Percentiles rank a stretch among this genome's conserved stretches.
These are phyloP conservation scores for Thermochaetoides dissita DNA, from an alignment of 2,329 filamentous ascomycete species.

Conservation along the genomic window DNA sequence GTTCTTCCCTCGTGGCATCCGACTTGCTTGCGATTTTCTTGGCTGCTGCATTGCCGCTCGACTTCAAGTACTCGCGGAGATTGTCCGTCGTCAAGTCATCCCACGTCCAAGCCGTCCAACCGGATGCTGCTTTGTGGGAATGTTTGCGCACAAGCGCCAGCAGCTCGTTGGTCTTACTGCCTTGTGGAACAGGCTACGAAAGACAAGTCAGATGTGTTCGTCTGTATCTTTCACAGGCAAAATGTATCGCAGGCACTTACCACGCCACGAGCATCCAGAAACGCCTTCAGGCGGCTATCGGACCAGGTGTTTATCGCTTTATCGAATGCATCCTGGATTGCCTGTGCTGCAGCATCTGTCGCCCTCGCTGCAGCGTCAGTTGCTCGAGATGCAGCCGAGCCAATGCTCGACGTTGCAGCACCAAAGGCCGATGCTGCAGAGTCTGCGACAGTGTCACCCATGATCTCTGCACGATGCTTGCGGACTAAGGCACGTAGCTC, in stretches of 20 bases:
- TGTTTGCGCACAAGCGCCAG: slow-evolving; percentile 61
- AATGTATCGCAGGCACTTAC: no score
- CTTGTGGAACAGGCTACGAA: slow-evolving; percentile 54
- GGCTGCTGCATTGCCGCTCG: slow-evolving; percentile 38
- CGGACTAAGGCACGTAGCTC: slow-evolving; percentile 82
- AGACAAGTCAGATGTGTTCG: no score
- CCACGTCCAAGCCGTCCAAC: slow-evolving; percentile 64
- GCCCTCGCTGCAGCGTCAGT: slow-evolving; percentile 62
- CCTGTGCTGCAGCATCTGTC: slow-evolving; percentile 51
- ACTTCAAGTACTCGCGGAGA: slow-evolving; percentile 44
- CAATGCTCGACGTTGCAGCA: slow-evolving; percentile 60
- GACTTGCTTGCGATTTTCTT: slow-evolving; percentile 48
- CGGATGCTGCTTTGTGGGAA: slow-evolving; percentile 53
- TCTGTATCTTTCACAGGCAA: no score
- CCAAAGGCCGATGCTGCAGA: slow-evolving; percentile 49
- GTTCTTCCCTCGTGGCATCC: slow-evolving; percentile 56
- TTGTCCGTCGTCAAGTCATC: slow-evolving; percentile 63
- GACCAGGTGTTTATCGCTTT: slow-evolving; percentile 51
- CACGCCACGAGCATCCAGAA: slow-evolving; percentile 61
- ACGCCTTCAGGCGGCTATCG: slow-evolving; percentile 63
- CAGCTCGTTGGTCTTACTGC: slow-evolving; percentile 57
- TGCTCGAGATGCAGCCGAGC: no score
- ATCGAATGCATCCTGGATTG: slow-evolving; percentile 54
- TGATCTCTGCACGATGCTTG: slow-evolving; percentile 64
- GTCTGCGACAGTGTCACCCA: slow-evolving; percentile 48